phyloP scores from a whole-genome alignment of 176 grass and related monocot species.

The Oryza punctata region DNA sequence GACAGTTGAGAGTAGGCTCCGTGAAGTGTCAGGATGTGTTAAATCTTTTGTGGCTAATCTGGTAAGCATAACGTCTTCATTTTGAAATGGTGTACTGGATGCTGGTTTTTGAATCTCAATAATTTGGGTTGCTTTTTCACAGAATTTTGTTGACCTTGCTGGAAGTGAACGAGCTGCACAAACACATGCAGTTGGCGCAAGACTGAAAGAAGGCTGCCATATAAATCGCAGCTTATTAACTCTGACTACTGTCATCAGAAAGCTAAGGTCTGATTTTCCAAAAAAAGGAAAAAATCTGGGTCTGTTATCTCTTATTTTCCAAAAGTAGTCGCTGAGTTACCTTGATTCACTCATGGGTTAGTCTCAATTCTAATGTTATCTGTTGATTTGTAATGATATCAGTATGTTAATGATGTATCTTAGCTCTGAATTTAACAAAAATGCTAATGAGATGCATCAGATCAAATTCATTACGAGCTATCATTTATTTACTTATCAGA shows the following conservation, averaged over 20 bases:
- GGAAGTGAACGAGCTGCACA: constrained; percentile 94
- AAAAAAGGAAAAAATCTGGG: background rate
- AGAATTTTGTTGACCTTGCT: constrained; percentile 99
- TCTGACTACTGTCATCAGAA: constrained; percentile 96
- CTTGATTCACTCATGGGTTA: background rate
- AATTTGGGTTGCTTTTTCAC: constrained; percentile 29
- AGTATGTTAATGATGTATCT: background rate
- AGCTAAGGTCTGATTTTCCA: constrained; percentile 64
- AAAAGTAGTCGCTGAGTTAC: background rate
- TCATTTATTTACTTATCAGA: no score
- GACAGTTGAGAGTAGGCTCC: constrained; percentile 79
- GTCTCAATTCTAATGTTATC: constrained; percentile 20
- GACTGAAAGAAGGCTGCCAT: constrained; percentile 91
- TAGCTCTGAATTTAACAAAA: background rate
- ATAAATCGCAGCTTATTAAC: constrained; percentile 94
- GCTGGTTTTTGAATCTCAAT: constrained; percentile 40
- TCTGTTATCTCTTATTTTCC: constrained; percentile 7
- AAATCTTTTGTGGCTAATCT: constrained; percentile 96
- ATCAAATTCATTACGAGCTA: no score
- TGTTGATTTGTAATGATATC: constrained; percentile 1
- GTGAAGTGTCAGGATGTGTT: constrained; percentile 82
- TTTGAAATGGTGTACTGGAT: constrained; percentile 18
- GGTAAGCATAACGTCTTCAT: constrained; percentile 48
- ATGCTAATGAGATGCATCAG: constrained; percentile 20
- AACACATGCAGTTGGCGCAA: constrained; percentile 87